Evolutionary conservation across 2,329 filamentous ascomycete genomes (phyloP).

Genomic region (Fusarium protoensiforme): DNA sequence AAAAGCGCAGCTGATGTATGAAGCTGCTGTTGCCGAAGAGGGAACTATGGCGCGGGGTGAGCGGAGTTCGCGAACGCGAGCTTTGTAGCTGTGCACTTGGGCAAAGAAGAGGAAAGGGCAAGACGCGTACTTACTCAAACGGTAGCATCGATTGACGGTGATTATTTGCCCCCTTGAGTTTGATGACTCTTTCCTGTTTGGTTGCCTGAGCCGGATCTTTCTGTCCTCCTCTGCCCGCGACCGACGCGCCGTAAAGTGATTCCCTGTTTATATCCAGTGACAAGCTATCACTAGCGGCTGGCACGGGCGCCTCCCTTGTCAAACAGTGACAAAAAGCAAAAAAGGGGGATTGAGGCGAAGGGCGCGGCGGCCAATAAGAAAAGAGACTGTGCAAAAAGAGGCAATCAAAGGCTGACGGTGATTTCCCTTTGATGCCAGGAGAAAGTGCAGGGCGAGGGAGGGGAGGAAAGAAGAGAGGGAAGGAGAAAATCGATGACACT

Average conservation of each 20-base stretch:
- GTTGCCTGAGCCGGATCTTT: constrained; percentile 30
- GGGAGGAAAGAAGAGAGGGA: not conserved
- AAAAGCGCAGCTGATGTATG: constrained; percentile 43
- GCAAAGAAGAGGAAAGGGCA: not conserved
- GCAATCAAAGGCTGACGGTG: constrained; percentile 19
- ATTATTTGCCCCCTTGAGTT: not conserved
- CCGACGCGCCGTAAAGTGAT: constrained; percentile 40
- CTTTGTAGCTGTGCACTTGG: constrained; percentile 9
- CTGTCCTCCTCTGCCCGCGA: constrained; percentile 26
- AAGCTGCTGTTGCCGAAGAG: constrained; percentile 43
- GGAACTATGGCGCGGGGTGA: constrained; percentile 29
- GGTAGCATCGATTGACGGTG: constrained; percentile 38
- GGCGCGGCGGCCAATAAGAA: constrained; percentile 20
- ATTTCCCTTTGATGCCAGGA: not conserved
- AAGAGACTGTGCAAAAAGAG: constrained; percentile 22
- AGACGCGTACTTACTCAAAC: constrained; percentile 42
- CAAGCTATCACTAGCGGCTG: constrained; percentile 41
- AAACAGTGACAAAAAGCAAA: constrained; percentile 33
- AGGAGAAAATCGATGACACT: constrained; percentile 34
- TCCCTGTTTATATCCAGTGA: constrained; percentile 40
- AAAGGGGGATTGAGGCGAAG: constrained; percentile 29
- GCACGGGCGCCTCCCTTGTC: constrained; percentile 42
- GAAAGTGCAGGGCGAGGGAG: not conserved
- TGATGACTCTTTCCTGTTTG: constrained; percentile 31
- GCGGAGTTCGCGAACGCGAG: not conserved